Conservation (phyloP, 148 eudicot genomes). For the Suaeda aralocaspica region DNA sequence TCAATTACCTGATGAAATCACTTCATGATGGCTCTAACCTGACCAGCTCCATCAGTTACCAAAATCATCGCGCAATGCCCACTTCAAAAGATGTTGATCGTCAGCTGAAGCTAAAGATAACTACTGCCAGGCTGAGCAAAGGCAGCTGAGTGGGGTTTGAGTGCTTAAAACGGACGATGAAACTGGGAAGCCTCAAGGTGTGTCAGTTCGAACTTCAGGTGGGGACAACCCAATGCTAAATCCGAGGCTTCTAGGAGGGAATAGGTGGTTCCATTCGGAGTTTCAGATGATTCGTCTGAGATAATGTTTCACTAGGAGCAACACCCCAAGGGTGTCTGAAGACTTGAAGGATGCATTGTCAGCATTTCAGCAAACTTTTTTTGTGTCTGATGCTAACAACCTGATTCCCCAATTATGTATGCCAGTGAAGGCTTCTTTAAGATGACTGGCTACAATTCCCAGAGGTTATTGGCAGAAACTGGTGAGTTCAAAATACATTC, state of each 20-base stretch:
- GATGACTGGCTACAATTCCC: conserved; percentile 89
- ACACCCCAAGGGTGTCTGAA: conserved; percentile 69
- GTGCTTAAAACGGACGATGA: conserved; percentile 71
- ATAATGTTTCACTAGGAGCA: conserved; percentile 52
- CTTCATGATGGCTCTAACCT: conserved; percentile 92
- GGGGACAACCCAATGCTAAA: conserved; percentile 43
- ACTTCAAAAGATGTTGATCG: conserved; percentile 26
- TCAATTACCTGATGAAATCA: conserved; percentile 43
- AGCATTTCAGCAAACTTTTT: conserved; percentile 89
- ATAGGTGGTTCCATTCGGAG: conserved; percentile 65
- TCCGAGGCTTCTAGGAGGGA: conserved; percentile 51
- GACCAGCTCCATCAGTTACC: conserved; percentile 22
- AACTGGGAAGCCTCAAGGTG: conserved; percentile 81
- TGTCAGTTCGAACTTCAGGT: conserved; percentile 59
- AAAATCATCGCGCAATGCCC: conserved; percentile 19
- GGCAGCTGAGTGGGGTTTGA: conserved; percentile 97
- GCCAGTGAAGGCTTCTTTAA: conserved; percentile 96
- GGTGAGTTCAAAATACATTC: conserved; percentile 35
- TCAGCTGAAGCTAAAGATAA: conserved; percentile 9
- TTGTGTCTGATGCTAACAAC: conserved; percentile 88
- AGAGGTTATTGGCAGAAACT: conserved; percentile 91
- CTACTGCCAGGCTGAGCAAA: conserved; percentile 48
- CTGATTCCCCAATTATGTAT: conserved; percentile 78
- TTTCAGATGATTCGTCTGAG: conserved; percentile 88
- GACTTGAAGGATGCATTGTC: conserved; percentile 84